Percentiles rank a stretch among this genome's conserved stretches.
These are phyloP conservation scores for Hypomontagnella monticulosa DNA, from an alignment of 495 filamentous ascomycete genomes.

Conservation along the genomic window DNA sequence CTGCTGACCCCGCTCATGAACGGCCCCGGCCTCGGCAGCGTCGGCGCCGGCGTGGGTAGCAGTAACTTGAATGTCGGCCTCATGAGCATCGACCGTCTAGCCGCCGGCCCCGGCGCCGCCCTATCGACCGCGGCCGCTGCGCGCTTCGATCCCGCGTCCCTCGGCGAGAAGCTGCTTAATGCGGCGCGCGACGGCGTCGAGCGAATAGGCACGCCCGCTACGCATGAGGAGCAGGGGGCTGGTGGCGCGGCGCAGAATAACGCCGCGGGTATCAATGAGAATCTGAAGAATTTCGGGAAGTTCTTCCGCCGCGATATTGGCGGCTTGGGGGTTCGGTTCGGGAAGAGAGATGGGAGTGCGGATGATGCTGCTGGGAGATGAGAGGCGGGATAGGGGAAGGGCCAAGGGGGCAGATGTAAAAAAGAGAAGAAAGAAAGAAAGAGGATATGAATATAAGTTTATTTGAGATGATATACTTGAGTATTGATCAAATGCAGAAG, in stretches of 20 bases:
- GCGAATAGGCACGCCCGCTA: slow-evolving; percentile 72
- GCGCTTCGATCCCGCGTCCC: slow-evolving; percentile 80
- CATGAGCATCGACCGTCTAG: slow-evolving; percentile 20
- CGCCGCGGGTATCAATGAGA: slow-evolving; percentile 80
- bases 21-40: slow-evolving; percentile 47
- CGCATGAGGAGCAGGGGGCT: slow-evolving; percentile 48
- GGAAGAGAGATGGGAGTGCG: slow-evolving; percentile 54
- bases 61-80: slow-evolving; percentile 33
- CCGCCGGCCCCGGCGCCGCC: slow-evolving; percentile 14
- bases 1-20: slow-evolving; percentile 70
- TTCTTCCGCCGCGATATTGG: slow-evolving; percentile 93
- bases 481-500: too few relatives aligned
- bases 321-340: slow-evolving; percentile 79
- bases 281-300: slow-evolving; percentile 92
- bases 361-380: slow-evolving; percentile 26
- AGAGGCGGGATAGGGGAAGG: background rate
- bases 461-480: too few relatives aligned
- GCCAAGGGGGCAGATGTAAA: background rate
- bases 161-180: slow-evolving; percentile 78
- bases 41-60: slow-evolving; percentile 51
- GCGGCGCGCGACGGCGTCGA: slow-evolving; percentile 93
- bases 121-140: slow-evolving; percentile 51
- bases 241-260: slow-evolving; percentile 57
- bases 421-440: background rate
- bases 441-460: background rate